Base-by-base conservation (phyloP, 768 basidiomycete genomes). In the Leccinum imitatum region DNA sequence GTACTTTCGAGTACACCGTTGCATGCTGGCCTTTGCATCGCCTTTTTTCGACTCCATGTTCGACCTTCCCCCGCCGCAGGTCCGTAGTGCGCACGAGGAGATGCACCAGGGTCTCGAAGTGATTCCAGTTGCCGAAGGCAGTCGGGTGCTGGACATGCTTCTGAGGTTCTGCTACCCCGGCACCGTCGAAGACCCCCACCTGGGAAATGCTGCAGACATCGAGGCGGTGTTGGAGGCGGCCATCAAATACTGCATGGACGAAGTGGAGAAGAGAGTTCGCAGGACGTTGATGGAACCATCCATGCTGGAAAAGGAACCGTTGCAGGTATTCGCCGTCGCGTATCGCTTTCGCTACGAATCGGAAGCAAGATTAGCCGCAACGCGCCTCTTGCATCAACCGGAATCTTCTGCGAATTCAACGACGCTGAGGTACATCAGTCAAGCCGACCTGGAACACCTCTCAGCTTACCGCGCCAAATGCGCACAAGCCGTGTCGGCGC, bases 91-190 rank as follows among this genome's bases (percentile, higher is more conserved):
- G 6, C 51, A 58, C 39, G 58, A 70, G 3, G 63, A 73, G 58
- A 63, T 23, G 27, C 25, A 54, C 46, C 17, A 47, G 5, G 60
- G 55, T 47, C 63, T 71, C 54, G 62, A 70, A 33, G 63, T 69
- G 3, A 70, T 78, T 54, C 68, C 67, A 52, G 64, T 76, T 11
- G 50, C 69, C 33, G 77, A 77, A 60, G 58, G 59, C 6, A 68
- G 68, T 39, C 58, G 54, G 25, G 63, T 61, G n/a, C 44, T 78
- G 54, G 68, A 75, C 48, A 62, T 59, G 53, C 68, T 77, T 54
- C 56, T 77, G 48, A 70, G 71, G 51, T 71, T 78, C 48, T 71
- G 77, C 30, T 78, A 78, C 65, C 77, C 77, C 1, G 59, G 62
- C 15, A 57, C 66, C 10, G 57, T 76, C 30, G 60, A 62, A 9